Percentiles rank a stretch among this genome's conserved stretches.
Evolutionary conservation across 192 early-diverging fungal genomes (phyloP).

Genomic region (Entomortierella chlamydospora): DNA sequence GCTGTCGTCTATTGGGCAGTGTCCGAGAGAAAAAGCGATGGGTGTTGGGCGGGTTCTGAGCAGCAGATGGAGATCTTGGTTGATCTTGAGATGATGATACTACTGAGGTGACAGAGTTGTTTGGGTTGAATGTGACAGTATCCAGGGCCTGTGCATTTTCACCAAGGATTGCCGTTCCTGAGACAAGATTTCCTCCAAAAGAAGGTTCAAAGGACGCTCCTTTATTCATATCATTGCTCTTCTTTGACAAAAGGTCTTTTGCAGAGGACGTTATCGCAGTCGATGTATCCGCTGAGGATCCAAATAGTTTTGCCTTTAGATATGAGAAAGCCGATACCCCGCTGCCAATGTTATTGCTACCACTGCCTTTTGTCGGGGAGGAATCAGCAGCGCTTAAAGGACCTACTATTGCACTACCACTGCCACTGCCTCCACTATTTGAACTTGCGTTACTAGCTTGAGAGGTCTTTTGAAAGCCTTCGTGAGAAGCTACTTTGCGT

Average conservation of each 20-base stretch:
- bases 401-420: background rate
- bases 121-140: background rate
- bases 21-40: conserved; percentile 33
- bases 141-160: background rate
- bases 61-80: background rate
- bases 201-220: conserved; percentile 9
- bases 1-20: conserved; percentile 17
- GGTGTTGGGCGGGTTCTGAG: background rate
- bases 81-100: background rate
- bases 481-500: conserved; percentile 28
- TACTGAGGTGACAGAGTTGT: background rate
- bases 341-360: background rate
- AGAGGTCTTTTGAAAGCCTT: conserved; percentile 29
- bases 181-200: conserved; percentile 1
- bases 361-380: background rate
- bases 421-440: conserved; percentile 5
- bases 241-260: conserved; percentile 23
- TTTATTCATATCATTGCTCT: conserved; percentile 7
- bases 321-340: conserved; percentile 40
- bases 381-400: background rate
- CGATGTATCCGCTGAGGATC: conserved; percentile 27
- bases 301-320: conserved; percentile 34
- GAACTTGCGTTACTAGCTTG: conserved; percentile 13
- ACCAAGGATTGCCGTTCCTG: background rate
- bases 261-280: conserved; percentile 26